Conservation (phyloP, 78 protist species). For the Dictyostelium discoideum region DNA sequence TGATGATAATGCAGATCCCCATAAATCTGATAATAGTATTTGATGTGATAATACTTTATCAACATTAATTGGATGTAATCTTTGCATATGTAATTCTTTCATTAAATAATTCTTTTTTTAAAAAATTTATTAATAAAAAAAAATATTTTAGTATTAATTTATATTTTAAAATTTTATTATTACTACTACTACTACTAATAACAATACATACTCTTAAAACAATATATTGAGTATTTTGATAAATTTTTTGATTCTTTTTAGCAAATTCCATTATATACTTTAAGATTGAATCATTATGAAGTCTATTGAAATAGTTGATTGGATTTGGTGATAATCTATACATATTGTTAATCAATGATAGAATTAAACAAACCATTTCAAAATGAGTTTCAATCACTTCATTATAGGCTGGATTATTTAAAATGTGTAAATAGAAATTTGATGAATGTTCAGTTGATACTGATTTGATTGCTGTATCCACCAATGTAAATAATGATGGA, state of each 20-base stretch:
- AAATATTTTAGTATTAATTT: neutral
- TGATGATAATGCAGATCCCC: conserved; percentile 36
- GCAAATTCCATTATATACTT: neutral
- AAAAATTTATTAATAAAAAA: neutral
- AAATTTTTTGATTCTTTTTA: neutral
- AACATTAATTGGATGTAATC: conserved; percentile 18
- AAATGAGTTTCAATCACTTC: neutral
- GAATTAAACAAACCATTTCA: neutral
- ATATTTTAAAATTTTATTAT: neutral
- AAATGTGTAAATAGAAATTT: conserved; percentile 30
- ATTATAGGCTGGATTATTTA: neutral
- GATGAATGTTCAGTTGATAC: neutral
- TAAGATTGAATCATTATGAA: conserved; percentile 40
- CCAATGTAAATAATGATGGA: conserved; percentile 53
- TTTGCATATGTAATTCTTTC: conserved; percentile 50
- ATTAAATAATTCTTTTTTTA: conserved; percentile 34
- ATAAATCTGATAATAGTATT: conserved; percentile 39
- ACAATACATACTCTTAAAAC: conserved; percentile 31
- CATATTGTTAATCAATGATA: conserved; percentile 36
- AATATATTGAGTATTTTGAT: conserved; percentile 28
- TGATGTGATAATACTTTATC: conserved; percentile 47
- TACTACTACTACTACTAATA: too few species aligned
- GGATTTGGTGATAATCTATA: conserved; percentile 65
- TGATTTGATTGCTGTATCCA: conserved; percentile 42
- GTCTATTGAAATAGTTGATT: conserved; percentile 22